These are phyloP conservation scores for Beauveria brongniartii DNA, from an alignment of 2,329 filamentous ascomycete genomes.

Conservation along the genomic window DNA sequence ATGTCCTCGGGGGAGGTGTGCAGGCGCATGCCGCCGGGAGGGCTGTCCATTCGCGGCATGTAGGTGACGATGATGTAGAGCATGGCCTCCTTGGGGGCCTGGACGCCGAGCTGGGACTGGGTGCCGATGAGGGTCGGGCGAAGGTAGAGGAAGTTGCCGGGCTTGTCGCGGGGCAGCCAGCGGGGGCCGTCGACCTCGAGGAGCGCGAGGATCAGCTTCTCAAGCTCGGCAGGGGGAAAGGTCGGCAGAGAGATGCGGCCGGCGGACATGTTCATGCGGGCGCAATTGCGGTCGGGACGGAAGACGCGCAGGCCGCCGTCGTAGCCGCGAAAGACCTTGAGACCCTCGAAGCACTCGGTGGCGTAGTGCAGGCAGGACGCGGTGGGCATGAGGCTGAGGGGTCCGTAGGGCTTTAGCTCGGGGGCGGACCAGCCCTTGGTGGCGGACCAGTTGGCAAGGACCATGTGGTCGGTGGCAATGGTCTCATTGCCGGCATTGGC, in stretches of 20 bases:
- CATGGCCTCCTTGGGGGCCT: conserved; percentile 71
- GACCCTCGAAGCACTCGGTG: conserved; percentile 83
- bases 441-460: conserved; percentile 61
- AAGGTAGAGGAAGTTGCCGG: conserved; percentile 72
- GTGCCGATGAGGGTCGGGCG: conserved; percentile 83
- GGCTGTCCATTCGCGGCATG: conserved; percentile 49
- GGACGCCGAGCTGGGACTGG: conserved; percentile 71
- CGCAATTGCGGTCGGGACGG: conserved; percentile 65
- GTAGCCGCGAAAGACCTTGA: conserved; percentile 72
- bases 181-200: conserved; percentile 65
- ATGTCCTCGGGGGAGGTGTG: conserved; percentile 74
- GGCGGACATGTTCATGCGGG: conserved; percentile 53
- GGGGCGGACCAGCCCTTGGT: conserved; percentile 64
- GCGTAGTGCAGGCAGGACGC: conserved; percentile 81
- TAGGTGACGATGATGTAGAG: conserved; percentile 71
- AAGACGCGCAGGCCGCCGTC: conserved; percentile 70
- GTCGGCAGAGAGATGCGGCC: conserved; percentile 64
- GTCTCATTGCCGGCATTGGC: conserved; percentile 42
- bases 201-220: conserved; percentile 65
- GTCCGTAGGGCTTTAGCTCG: conserved; percentile 67
- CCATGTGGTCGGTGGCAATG: conserved; percentile 80
- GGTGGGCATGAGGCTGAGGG: conserved; percentile 70
- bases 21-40: conserved; percentile 56
- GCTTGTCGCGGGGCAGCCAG: conserved; percentile 66
- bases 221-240: conserved; percentile 63